Percentiles rank a stretch among this genome's conserved stretches.
phyloP scores from a whole-genome alignment of 1,139 yeast species.

The Sugiyamaella grinbergsii region DNA sequence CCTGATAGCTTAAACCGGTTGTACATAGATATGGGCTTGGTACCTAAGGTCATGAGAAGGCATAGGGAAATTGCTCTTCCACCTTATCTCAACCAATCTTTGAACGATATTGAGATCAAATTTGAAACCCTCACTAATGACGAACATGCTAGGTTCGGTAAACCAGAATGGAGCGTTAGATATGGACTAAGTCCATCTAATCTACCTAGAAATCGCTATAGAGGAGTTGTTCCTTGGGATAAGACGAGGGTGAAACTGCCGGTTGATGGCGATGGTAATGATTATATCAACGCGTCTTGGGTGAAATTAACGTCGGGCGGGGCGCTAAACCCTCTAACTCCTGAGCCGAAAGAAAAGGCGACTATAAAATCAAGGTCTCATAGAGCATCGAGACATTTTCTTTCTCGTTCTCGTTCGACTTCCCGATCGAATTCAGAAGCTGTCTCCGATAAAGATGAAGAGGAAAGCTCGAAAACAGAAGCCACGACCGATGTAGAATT shows the following conservation, averaged over 20 bases:
- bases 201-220: constrained; percentile 52
- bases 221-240: constrained; percentile 63
- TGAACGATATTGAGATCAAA: constrained; percentile 16
- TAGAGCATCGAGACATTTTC: constrained; percentile 1
- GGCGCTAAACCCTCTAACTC: constrained; percentile 22
- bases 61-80: constrained; percentile 12
- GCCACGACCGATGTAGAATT: background rate
- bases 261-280: constrained; percentile 38
- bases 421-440: constrained; percentile 1
- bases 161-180: constrained; percentile 17
- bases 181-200: constrained; percentile 15
- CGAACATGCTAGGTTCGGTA: constrained; percentile 22
- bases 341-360: constrained; percentile 2
- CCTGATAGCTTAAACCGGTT: background rate
- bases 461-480: background rate
- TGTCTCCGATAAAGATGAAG: background rate
- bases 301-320: constrained; percentile 42
- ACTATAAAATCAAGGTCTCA: background rate
- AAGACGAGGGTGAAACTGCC: constrained; percentile 53
- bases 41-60: constrained; percentile 10
- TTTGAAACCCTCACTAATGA: constrained; percentile 22
- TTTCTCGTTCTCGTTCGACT: background rate
- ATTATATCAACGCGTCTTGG: constrained; percentile 54
- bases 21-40: constrained; percentile 8
- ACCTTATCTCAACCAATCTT: constrained; percentile 16